Evolutionary conservation across 129 eudicot genomes (phyloP).

Genomic region (Kitagawia praeruptora): DNA sequence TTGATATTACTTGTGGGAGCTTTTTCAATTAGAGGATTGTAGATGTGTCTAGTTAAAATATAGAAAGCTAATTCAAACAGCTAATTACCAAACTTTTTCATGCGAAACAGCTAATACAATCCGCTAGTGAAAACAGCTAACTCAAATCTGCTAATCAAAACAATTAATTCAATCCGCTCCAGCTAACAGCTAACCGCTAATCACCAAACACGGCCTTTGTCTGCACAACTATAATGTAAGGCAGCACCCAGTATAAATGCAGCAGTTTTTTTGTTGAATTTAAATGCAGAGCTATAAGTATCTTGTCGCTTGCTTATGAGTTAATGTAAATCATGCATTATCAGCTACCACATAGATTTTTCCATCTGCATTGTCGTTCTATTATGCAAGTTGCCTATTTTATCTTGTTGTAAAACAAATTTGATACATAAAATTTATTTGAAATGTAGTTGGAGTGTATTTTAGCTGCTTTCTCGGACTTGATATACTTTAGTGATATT

Average conservation of each 20-base stretch:
- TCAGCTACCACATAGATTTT: not conserved
- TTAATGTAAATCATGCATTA: not conserved
- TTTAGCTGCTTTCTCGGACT: not conserved
- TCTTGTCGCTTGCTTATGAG: not conserved
- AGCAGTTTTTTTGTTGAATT: not conserved
- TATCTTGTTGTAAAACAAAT: not conserved
- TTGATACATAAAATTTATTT: not conserved
- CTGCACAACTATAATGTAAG: not conserved
- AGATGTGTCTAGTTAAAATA: too few species aligned
- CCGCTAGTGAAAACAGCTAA: too few species aligned
- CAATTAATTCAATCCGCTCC: too few species aligned
- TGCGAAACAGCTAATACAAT: too few species aligned
- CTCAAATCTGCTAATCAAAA: too few species aligned
- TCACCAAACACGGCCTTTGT: not conserved
- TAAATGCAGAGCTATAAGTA: not conserved
- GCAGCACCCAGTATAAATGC: not conserved
- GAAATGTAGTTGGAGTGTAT: not conserved
- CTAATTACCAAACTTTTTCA: too few species aligned
- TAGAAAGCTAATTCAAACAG: too few species aligned
- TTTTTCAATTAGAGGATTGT: too few species aligned
- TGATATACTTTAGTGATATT: not conserved
- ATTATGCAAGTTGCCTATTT: not conserved
- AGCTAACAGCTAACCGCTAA: too few species aligned
- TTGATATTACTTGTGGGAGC: too few species aligned
- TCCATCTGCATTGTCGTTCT: not conserved